Evolutionary conservation across 202 grass and related monocot genomes (phyloP), one percentile per base, ranked within the genome.

Genomic region (Bolboschoenoplectus hybrid): DNA sequence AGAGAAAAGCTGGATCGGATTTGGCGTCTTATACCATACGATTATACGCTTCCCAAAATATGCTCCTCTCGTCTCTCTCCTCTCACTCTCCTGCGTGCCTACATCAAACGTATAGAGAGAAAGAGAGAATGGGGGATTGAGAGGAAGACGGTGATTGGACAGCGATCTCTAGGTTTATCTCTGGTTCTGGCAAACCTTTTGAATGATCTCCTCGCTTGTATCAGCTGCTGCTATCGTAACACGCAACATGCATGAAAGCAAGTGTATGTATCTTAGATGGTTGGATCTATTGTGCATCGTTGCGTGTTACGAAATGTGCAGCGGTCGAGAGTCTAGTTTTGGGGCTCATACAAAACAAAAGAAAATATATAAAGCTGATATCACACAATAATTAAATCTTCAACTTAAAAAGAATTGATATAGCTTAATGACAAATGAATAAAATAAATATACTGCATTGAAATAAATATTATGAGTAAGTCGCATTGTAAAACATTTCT

Each of bases 151-250:
- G 76, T 67, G 47, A 88, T 85, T 88, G 90, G 87, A 94, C 85
- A 83, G 82, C 91, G 86, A 94, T 97, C 89, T 94, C 91, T 92
- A 94, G 94, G 94, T 73, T 90, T 87, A 90, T 89, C 89, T 91
- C 88, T 91, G 91, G 72, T 69, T 53, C 46, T 92, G 87, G 90
- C 91, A 19, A 61, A 87, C 82, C 89, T 91, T 94, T 97, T 88
- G 88, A 55, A 85, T 85, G 94, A 93, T 93, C 86, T 93, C 84
- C 89, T 91, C 86, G 58, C 49, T 19, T 84, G 81, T 85, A 96
- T 96, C 61, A 82, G 82, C 88, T 93, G 53, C 75, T 12, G 81
- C 4, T 26, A 7, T 73, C 64, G 2, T 17, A 65, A 44, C 84
- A 91, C 84, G 58, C 34, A 87, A 88, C 82, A 90, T 67, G 6